These are phyloP conservation scores for Parathielavia hyrcaniae DNA, from an alignment of 495 filamentous ascomycete genomes.

Conservation along the genomic window DNA sequence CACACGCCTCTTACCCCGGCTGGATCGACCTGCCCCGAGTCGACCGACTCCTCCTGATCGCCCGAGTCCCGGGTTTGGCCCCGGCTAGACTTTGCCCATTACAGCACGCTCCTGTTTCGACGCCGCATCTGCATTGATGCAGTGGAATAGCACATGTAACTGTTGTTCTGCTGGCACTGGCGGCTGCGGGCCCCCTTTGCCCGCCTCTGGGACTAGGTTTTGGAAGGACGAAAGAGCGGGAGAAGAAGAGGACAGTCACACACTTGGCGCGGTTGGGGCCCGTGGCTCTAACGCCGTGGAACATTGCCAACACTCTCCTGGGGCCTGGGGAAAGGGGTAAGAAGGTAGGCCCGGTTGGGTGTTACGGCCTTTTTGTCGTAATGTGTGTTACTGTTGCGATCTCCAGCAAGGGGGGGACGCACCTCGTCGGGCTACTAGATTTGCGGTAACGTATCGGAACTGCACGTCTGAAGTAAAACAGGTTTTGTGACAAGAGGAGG, in stretches of 20 bases:
- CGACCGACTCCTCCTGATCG: not conserved
- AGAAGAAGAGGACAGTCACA: conserved; percentile 4
- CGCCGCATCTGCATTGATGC: conserved; percentile 2
- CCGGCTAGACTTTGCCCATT: too few species aligned
- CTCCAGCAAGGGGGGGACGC: not conserved
- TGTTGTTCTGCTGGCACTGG: not conserved
- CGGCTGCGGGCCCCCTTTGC: conserved; percentile 9
- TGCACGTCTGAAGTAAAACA: too few species aligned
- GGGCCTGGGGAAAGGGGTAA: not conserved
- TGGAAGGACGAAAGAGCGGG: conserved; percentile 4
- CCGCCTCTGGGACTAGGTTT: not conserved
- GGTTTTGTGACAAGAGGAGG: too few species aligned
- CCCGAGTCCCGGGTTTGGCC: not conserved
- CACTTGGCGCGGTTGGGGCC: conserved; percentile 15
- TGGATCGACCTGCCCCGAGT: not conserved
- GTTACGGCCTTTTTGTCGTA: conserved; percentile 11
- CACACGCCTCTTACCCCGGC: too few species aligned
- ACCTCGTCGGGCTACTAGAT: too few species aligned
- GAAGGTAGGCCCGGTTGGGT: too few species aligned
- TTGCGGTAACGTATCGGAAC: too few species aligned
- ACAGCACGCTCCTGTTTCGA: not conserved
- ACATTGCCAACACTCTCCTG: conserved; percentile 7
- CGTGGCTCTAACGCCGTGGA: conserved; percentile 10
- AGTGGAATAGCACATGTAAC: not conserved
- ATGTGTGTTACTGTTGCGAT: not conserved